Evolutionary conservation across 305 asterid species (phyloP).

Genomic region (Solanum chacoense): DNA sequence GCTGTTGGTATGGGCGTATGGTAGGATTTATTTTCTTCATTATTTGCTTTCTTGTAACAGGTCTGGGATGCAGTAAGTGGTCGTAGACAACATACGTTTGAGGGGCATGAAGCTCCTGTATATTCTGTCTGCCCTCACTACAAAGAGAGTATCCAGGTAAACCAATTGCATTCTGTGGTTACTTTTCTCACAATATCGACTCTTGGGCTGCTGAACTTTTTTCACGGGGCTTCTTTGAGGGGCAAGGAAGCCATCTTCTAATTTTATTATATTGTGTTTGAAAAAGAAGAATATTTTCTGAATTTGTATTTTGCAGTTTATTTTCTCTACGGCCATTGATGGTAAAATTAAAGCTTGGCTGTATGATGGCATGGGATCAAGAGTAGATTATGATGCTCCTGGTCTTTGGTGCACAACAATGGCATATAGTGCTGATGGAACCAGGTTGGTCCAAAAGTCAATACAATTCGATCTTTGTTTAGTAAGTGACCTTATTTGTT

Average conservation of each 20-base stretch:
- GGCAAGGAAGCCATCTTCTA: neutral
- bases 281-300: conserved; percentile 6
- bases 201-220: conserved; percentile 4
- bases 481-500: neutral
- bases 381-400: conserved; percentile 98
- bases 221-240: neutral
- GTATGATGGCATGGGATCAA: conserved; percentile 85
- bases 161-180: neutral
- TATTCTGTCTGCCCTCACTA: conserved; percentile 94
- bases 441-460: conserved; percentile 37
- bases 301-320: conserved; percentile 54
- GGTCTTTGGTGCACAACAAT: conserved; percentile 94
- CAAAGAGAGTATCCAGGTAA: conserved; percentile 89
- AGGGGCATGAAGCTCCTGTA: conserved; percentile 96
- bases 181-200: neutral
- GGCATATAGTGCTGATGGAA: conserved; percentile 97
- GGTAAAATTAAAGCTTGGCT: conserved; percentile 98
- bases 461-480: conserved; percentile 7
- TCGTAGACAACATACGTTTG: conserved; percentile 66
- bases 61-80: conserved; percentile 92
- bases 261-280: neutral
- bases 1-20: neutral
- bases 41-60: conserved; percentile 23
- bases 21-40: neutral
- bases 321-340: conserved; percentile 82